Conservation (phyloP, 305 asterid genomes). For the Salvia sclarea region DNA sequence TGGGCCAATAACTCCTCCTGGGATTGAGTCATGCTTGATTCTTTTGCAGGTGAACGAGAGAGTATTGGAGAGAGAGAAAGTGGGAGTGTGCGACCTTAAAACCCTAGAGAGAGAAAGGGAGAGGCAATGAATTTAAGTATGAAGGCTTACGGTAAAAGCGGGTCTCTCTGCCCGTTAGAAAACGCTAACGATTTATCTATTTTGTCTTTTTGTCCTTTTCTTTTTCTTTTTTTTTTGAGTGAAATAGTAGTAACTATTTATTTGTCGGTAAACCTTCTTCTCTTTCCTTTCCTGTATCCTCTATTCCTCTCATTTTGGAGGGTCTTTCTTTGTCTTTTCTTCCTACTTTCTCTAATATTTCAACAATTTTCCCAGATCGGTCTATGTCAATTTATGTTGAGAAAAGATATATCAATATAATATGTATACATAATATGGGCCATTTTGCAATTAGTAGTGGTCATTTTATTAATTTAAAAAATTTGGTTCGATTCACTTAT, state of each 20-base stretch:
- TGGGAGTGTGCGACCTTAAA: constrained; percentile 1
- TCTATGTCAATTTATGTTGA: no score
- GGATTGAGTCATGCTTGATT: constrained; percentile 63
- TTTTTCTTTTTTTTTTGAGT: no score
- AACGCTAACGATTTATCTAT: background rate
- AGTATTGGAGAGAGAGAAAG: background rate
- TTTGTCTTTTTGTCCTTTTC: background rate
- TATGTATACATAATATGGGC: no score
- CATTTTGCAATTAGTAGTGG: no score
- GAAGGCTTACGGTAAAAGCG: constrained; percentile 28
- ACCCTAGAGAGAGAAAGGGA: constrained; percentile 31
- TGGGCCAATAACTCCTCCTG: constrained; percentile 70
- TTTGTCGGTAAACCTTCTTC: background rate
- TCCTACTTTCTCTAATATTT: background rate
- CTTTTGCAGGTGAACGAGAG: constrained; percentile 21
- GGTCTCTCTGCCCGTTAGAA: background rate
- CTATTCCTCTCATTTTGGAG: background rate
- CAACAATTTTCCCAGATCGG: background rate
- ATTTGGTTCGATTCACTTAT: no score
- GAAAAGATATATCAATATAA: no score
- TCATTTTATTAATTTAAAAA: no score
- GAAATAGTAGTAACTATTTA: background rate
- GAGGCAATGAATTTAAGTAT: background rate
- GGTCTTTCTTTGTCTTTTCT: background rate
- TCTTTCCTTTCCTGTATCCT: background rate